Evolutionary conservation across 306 rosid genomes (phyloP).

Genomic region (Castanea crenata): DNA sequence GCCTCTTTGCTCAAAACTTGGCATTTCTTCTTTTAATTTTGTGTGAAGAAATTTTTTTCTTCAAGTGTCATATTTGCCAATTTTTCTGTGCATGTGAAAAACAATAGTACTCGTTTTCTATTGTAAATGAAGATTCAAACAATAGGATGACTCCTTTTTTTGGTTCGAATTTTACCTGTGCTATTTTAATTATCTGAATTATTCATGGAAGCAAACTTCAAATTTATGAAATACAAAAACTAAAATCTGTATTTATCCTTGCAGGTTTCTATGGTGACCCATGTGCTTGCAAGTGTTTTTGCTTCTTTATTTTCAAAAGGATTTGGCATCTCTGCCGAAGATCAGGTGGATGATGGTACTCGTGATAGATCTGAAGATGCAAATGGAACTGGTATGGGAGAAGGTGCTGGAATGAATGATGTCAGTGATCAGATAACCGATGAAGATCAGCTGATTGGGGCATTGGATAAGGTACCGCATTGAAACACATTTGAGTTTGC

Average conservation of each 20-base stretch:
- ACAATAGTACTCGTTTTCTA: too few relatives aligned
- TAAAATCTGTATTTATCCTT: slow-evolving; percentile 14
- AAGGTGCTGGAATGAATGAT: slow-evolving; percentile 76
- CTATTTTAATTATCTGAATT: not conserved
- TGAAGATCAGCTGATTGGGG: slow-evolving; percentile 86
- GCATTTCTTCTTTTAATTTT: not conserved
- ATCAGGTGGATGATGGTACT: slow-evolving; percentile 47
- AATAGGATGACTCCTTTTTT: too few relatives aligned
- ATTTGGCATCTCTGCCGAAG: slow-evolving; percentile 59
- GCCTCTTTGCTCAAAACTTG: not conserved
- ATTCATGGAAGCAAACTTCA: not conserved
- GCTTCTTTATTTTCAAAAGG: slow-evolving; percentile 66
- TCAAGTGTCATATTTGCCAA: too few relatives aligned
- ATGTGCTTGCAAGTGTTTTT: slow-evolving; percentile 61
- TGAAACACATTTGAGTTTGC: not conserved
- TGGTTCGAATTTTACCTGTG: not conserved
- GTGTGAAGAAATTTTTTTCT: too few relatives aligned
- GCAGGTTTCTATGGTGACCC: slow-evolving; percentile 74
- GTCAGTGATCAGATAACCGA: slow-evolving; percentile 87
- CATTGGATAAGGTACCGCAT: slow-evolving; percentile 60
- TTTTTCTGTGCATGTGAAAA: too few relatives aligned
- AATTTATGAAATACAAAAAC: not conserved
- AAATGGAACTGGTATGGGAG: slow-evolving; percentile 87
- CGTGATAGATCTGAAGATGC: slow-evolving; percentile 50
- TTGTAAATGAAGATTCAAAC: too few relatives aligned